Base-by-base conservation (phyloP, 1,139 yeast genomes). In the Hanseniaspora uvarum region DNA sequence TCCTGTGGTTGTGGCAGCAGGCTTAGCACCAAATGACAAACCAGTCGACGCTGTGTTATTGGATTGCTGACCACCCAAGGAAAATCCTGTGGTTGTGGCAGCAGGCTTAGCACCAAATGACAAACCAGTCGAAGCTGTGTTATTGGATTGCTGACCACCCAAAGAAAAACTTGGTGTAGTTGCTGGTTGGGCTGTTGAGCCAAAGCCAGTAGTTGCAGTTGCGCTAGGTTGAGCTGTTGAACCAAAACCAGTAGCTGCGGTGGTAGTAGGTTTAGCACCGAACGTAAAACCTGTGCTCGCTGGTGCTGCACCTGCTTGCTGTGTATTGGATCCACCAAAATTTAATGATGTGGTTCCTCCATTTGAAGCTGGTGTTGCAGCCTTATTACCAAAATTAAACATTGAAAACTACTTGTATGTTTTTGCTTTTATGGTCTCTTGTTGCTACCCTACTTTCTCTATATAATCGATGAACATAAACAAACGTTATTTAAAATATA, bases 351-450 rank as follows among this genome's bases (percentile, higher is more conserved):
- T 33, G 33, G 40, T 16, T n/a, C 38, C 18, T 16, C 46, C 36
- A 23, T 26, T 23, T 8, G 26, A 8, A 6, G 46, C 45, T 39
- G 43, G 26, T 19, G 51, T 31, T 8, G 28, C n/a, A 47, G 36
- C 31, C 11, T 33, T 49, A 12, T 28, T 34, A 8, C 53, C 53
- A 49, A 49, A 41, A 4, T 28, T 21, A 36, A 49, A 49, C 53
- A 49, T 49, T 12, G 4, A 5, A 14, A 10, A 14, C n/a, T n/a
- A 28, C 16, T 8, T 14, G 14, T 21, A n/a, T 23, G 28, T 11
- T 24, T 23, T 23, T 39, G 18, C 18, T 3, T 39, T 39, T 21
- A 31, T 12, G 18, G 18, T 24, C 16, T n/a, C 16, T 34, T 2
- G 6, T 16, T 36, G 18, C 11, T 16, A 26, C 8, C 8, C 31